Percentiles rank a stretch among this genome's conserved stretches.
Conservation (phyloP, 345 rosid species). For the Pugionium cornutum region DNA sequence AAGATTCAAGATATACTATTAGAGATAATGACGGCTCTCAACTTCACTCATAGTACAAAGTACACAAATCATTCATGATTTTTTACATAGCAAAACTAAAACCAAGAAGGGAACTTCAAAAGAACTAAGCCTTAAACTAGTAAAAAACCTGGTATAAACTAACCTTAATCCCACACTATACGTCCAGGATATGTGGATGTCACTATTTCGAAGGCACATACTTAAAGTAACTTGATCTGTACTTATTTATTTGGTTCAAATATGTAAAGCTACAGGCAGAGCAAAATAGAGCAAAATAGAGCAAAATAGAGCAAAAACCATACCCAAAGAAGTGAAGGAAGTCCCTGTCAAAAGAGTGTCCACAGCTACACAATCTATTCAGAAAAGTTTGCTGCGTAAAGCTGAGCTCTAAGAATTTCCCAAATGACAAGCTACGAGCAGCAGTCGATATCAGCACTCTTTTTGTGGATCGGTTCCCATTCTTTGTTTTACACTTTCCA, state of each 20-base stretch:
- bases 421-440: slow-evolving; percentile 80
- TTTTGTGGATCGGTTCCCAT: slow-evolving; percentile 62
- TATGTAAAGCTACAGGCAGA: slow-evolving; percentile 18
- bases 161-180: slow-evolving; percentile 2
- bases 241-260: slow-evolving; percentile 9
- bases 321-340: slow-evolving; percentile 97
- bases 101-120: slow-evolving; percentile 3
- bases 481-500: slow-evolving; percentile 64
- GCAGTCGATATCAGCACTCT: slow-evolving; percentile 76
- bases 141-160: slow-evolving; percentile 6
- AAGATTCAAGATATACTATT: slow-evolving; percentile 6
- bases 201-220: neutral
- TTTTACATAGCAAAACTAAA: slow-evolving; percentile 5
- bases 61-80: neutral
- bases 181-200: slow-evolving; percentile 2
- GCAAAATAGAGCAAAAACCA: slow-evolving; percentile 25
- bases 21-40: slow-evolving; percentile 12
- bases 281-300: slow-evolving; percentile 11
- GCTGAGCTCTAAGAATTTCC: slow-evolving; percentile 95
- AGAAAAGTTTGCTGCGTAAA: slow-evolving; percentile 56
- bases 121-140: slow-evolving; percentile 18
- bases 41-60: neutral
- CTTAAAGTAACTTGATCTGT: neutral
- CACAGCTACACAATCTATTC: slow-evolving; percentile 59
- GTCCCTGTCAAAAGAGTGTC: slow-evolving; percentile 79